phyloP scores from a whole-genome alignment of 2,329 filamentous ascomycete genomes.

The Endocalyx cinctus region DNA sequence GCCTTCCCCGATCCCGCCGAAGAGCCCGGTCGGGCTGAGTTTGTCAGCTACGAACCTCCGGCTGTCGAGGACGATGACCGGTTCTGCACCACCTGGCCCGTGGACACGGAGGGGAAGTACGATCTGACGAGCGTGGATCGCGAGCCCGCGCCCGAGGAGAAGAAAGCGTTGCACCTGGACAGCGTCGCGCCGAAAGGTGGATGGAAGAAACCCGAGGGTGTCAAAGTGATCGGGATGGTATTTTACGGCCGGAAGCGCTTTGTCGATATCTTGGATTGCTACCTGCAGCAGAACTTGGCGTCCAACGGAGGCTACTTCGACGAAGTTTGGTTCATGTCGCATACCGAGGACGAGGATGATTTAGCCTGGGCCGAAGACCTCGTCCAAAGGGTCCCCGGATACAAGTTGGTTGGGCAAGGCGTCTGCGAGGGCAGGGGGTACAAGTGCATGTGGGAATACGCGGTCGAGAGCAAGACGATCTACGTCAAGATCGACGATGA shows the following conservation, averaged over 20 bases:
- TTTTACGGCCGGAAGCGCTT: constrained; percentile 41
- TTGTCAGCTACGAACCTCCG: constrained; percentile 6
- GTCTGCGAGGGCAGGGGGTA: constrained; percentile 28
- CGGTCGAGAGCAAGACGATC: constrained; percentile 29
- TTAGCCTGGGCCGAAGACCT: constrained; percentile 35
- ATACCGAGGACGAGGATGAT: constrained; percentile 35
- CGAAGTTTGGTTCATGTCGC: constrained; percentile 39
- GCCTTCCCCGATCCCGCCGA: no score
- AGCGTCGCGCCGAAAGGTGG: constrained; percentile 22
- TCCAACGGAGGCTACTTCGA: constrained; percentile 41
- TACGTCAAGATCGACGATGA: constrained; percentile 44
- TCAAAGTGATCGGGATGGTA: constrained; percentile 40
- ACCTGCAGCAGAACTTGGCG: constrained; percentile 38
- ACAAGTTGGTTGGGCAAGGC: constrained; percentile 30
- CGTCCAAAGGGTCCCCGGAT: constrained; percentile 29
- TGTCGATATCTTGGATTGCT: constrained; percentile 43
- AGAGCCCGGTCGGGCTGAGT: no score
- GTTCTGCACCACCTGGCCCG: constrained; percentile 27
- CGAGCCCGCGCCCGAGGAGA: no score
- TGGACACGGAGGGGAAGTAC: constrained; percentile 17
- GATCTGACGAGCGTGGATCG: constrained; percentile 11
- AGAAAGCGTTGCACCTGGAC: no score
- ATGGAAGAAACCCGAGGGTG: constrained; percentile 23
- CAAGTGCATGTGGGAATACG: constrained; percentile 30
- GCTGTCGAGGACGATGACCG: constrained; percentile 6